Evolutionary conservation across 2,329 filamentous ascomycete genomes (phyloP), one percentile per base, ranked within the genome.

Genomic region (Ophiostoma ulmi): DNA sequence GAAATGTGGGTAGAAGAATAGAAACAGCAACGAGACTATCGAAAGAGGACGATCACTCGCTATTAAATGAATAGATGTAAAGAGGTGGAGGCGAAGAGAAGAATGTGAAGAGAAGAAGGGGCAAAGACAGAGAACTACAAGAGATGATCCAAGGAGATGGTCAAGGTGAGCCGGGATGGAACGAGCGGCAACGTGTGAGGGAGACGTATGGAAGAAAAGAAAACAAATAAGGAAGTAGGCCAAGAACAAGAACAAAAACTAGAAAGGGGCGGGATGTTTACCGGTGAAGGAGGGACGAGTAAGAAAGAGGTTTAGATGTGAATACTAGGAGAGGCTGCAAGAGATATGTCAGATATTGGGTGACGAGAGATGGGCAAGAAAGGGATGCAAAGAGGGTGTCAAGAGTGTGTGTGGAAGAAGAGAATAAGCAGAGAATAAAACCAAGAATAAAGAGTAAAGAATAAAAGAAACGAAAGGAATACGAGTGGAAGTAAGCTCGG

Each of bases 271-370:
- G 52, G 52, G 31, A 58, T 58, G 52, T 58, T 22, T 58, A 58
- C 52, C 52, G 52, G 52, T 58, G 66, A 22, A n/a, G 38, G 48
- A 22, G 31, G 38, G 48, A 41, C 17, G 58, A 22, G 68, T 17
- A 8, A 58, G 22, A 58, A 58, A 31, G n/a, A 58, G 13, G 52
- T 58, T 10, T 13, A 13, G 31, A 58, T 11, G 52, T 26, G 52
- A 26, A 58, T 10, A 5, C n/a, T 26, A 22, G 22, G 22, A 58
- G 7, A 17, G 22, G 3, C 52, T 58, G 52, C 52, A 58, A 13
- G 22, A 58, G 52, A 58, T 58, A 58, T 58, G 52, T 58, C 52
- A 58, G 52, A 58, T 58, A 58, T 58, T 58, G 52, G 17, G 44
- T 48, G 44, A 48, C 44, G 44, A 48, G 44, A 58, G 3, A 17